A percentile compares a stretch with the other conserved stretches of the same genome.
Conservation (phyloP, 2,329 filamentous ascomycete species). For the Diaporthe humulicola region DNA sequence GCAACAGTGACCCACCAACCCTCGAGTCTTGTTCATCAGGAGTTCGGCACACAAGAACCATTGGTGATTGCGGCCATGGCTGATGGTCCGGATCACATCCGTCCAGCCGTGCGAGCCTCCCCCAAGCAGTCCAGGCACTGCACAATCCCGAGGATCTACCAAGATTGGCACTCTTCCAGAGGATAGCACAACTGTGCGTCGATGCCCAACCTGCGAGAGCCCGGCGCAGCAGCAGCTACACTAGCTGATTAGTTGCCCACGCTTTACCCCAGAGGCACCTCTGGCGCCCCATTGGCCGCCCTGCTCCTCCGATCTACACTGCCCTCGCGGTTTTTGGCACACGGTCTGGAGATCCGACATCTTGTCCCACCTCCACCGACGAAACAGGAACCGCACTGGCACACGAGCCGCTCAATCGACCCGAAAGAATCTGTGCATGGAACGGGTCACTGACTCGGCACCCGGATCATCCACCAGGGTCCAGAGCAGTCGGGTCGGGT, state of each 20-base stretch:
- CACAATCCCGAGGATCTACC: conserved; percentile 14
- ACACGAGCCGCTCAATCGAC: conserved; percentile 18
- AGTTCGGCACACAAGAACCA: background rate
- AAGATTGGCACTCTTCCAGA: background rate
- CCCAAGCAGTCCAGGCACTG: background rate
- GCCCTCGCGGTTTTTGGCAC: conserved; percentile 21
- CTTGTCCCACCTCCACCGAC: conserved; percentile 16
- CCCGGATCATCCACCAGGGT: conserved; percentile 23
- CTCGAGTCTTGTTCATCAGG: background rate
- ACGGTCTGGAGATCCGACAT: conserved; percentile 29
- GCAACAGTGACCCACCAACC: conserved; percentile 2
- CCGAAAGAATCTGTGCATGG: background rate
- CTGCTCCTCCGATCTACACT: conserved; percentile 23
- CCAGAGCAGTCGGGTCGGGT: background rate
- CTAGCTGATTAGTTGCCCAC: background rate
- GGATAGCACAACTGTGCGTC: background rate
- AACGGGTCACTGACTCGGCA: conserved; percentile 17
- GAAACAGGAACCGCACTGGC: conserved; percentile 17
- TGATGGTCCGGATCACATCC: conserved; percentile 31
- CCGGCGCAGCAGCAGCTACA: too few relatives aligned
- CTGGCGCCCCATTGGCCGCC: conserved; percentile 10
- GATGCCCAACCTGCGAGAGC: conserved; percentile 7
- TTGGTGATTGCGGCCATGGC: background rate
- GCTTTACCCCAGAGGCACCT: background rate
- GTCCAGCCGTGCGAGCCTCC: background rate